Percentiles rank a stretch among this genome's conserved stretches.
Conservation (phyloP, 768 basidiomycete genomes). For the button mushroom (Agaricus bisporus) region DNA sequence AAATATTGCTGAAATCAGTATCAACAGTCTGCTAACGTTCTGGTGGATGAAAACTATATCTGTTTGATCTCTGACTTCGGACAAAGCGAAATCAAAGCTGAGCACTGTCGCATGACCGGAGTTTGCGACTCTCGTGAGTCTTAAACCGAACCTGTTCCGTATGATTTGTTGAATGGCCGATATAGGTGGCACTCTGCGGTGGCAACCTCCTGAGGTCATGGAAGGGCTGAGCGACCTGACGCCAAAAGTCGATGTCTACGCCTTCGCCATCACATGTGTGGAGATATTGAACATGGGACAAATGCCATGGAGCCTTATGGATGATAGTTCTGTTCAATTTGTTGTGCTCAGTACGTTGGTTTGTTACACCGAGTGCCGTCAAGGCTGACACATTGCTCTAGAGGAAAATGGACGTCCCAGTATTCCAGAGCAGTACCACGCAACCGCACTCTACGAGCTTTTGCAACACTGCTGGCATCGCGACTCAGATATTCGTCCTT, state of each 20-base stretch:
- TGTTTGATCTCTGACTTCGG: conserved; percentile 84
- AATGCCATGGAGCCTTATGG: conserved; percentile 50
- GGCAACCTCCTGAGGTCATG: conserved; percentile 70
- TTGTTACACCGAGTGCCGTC: conserved; percentile 11
- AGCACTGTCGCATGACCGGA: conserved; percentile 60
- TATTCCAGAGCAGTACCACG: conserved; percentile 37
- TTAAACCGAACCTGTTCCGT: background rate
- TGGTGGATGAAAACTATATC: conserved; percentile 59
- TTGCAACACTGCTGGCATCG: conserved; percentile 53
- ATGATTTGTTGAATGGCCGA: background rate
- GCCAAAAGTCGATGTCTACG: conserved; percentile 58
- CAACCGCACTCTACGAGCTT: conserved; percentile 37
- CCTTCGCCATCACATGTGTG: conserved; percentile 63
- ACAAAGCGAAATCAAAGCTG: conserved; percentile 74
- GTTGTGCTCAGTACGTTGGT: conserved; percentile 44
- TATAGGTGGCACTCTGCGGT: conserved; percentile 59
- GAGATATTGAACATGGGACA: conserved; percentile 62
- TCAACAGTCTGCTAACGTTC: conserved; percentile 60
- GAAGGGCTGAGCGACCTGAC: conserved; percentile 41
- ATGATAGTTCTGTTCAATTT: conserved; percentile 44
- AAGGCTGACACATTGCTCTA: conserved; percentile 16
- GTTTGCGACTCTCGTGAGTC: conserved; percentile 37
- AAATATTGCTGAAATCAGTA: background rate
- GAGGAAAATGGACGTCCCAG: conserved; percentile 46
- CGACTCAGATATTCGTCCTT: conserved; percentile 43